Base-by-base conservation (phyloP, 1,284 basidiomycete genomes). In the Tetrapyrgos nigripes region DNA sequence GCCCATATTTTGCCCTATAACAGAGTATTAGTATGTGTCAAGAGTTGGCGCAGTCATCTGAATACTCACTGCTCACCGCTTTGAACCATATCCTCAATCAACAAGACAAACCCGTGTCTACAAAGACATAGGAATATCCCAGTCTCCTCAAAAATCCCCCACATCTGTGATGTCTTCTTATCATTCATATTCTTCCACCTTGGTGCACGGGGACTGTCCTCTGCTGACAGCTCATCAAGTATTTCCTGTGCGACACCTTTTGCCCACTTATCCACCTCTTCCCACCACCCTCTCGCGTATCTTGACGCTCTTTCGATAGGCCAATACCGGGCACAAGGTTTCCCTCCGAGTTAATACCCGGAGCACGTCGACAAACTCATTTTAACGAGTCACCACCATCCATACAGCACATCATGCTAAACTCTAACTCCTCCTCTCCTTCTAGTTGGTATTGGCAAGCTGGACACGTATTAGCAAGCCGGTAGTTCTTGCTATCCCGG, bases 351-450 rank as follows among this genome's bases (percentile, higher is more conserved):
- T 26, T n/a, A 14, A 35, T 37, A 23, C 31, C 43, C 8, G 17
- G 11, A 5, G 44, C 43, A 3, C n/a, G 40, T 21, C 21, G 43
- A 29, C 9, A 48, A 28, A 60, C 66, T 26, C 54, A 58, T 43
- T 74, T 73, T 4, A 74, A 57, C 0, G 72, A 74, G 58, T 73
- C 67, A 55, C 73, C 71, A 4, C 74, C 73, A 58, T 78, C 75
- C 59, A 72, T 66, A 0, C 66, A 68, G n/a, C 64, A 33, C 2
- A 73, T 54, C 45, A 66, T 61, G 1, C 52, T 50, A 49, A 70
- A 69, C 1, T 33, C 35, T 1, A 74, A 64, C 0, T 35, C 19
- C 3, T 60, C 57, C 59, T 75, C 69, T 14, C 61, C 64, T 10
- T 64, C 49, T 3, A 69, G 57, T 43, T 64, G 62, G 58, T 72